phyloP scores from a whole-genome alignment of 169 alveolate species.

The Plasmodium reichenowi region DNA sequence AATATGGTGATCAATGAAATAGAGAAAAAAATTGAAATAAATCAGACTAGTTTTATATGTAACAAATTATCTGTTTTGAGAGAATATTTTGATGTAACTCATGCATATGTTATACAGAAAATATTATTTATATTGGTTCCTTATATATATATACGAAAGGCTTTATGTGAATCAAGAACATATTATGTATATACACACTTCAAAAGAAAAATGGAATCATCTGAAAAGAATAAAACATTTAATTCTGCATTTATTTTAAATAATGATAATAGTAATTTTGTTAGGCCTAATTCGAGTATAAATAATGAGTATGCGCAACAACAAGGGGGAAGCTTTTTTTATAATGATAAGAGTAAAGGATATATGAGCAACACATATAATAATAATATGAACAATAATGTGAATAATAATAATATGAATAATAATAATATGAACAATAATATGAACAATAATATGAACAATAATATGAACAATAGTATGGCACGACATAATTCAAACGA shows the following conservation, averaged over 20 bases:
- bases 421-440: neutral
- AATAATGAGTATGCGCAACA: neutral
- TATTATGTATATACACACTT: constrained; percentile 69
- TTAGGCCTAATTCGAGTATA: neutral
- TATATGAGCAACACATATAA: neutral
- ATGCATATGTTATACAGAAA: constrained; percentile 49
- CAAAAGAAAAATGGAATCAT: constrained; percentile 36
- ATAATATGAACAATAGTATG: neutral
- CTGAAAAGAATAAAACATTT: neutral
- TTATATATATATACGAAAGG: constrained; percentile 66
- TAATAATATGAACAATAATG: neutral
- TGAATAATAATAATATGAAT: neutral
- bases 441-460: no score
- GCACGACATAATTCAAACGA: constrained; percentile 43
- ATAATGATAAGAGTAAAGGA: neutral
- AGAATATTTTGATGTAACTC: constrained; percentile 61
- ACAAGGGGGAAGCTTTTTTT: constrained; percentile 7
- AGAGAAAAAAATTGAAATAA: constrained; percentile 54
- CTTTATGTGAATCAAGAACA: constrained; percentile 66
- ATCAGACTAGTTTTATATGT: constrained; percentile 38
- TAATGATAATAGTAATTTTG: neutral
- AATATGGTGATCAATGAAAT: constrained; percentile 60
- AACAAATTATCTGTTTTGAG: constrained; percentile 42
- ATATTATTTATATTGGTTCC: constrained; percentile 60
- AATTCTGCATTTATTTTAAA: constrained; percentile 29